Evolutionary conservation across 2,329 filamentous ascomycete species (phyloP).

Genomic region (Chaetomium strumarium): DNA sequence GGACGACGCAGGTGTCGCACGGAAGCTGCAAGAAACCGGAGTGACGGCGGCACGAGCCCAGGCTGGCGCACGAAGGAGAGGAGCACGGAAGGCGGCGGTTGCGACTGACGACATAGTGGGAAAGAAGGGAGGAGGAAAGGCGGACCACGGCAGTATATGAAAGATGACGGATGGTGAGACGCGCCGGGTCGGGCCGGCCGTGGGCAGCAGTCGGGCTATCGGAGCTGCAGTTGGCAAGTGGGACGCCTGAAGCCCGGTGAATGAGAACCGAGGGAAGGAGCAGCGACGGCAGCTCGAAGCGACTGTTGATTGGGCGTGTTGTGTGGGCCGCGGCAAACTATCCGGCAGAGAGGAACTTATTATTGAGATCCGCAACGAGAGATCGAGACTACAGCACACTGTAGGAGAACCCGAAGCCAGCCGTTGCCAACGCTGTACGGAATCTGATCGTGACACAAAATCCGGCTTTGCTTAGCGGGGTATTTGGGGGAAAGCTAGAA

Average conservation of each 20-base stretch:
- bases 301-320: conserved; percentile 17
- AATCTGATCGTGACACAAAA: conserved; percentile 1
- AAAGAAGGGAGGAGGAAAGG: conserved; percentile 13
- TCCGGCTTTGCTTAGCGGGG: conserved; percentile 6
- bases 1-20: conserved; percentile 7
- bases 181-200: conserved; percentile 23
- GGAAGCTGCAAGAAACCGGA: conserved; percentile 11
- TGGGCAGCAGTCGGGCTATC: conserved; percentile 16
- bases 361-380: neutral
- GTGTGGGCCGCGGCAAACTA: conserved; percentile 20
- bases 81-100: conserved; percentile 22
- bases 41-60: conserved; percentile 17
- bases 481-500: neutral
- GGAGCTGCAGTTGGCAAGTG: conserved; percentile 19
- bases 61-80: conserved; percentile 21
- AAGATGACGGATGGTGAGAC: conserved; percentile 9
- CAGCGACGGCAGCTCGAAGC: conserved; percentile 1
- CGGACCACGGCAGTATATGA: conserved; percentile 5
- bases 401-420: conserved; percentile 12
- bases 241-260: conserved; percentile 11
- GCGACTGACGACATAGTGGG: conserved; percentile 25
- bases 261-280: conserved; percentile 23
- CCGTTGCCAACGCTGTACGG: neutral
- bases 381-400: neutral
- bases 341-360: conserved; percentile 17